phyloP scores from a whole-genome alignment of 139 green algal genomes.

The Chlamydomonas urium region DNA sequence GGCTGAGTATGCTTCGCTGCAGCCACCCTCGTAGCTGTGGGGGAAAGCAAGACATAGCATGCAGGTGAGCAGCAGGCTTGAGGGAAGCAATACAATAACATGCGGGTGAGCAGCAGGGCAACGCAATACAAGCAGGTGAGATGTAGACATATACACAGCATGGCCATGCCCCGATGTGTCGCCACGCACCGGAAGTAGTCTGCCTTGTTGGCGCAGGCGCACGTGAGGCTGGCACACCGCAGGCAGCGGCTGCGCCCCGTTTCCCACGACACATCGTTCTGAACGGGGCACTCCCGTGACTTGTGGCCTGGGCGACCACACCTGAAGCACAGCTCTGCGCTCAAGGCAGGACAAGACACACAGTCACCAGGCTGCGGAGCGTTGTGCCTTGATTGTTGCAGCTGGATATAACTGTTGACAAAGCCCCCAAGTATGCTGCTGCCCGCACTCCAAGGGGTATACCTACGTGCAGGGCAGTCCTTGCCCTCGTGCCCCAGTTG shows the following conservation, averaged over 20 bases:
- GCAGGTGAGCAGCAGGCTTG: neutral
- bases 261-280: slow-evolving; percentile 12
- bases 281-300: slow-evolving; percentile 37
- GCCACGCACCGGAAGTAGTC: slow-evolving; percentile 57
- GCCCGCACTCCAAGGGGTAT: neutral
- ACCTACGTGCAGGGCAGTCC: slow-evolving; percentile 57
- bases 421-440: neutral
- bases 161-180: neutral
- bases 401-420: neutral
- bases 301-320: slow-evolving; percentile 55
- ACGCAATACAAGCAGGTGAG: neutral
- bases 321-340: slow-evolving; percentile 47
- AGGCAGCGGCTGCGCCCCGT: slow-evolving; percentile 35
- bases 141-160: neutral
- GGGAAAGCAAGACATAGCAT: neutral
- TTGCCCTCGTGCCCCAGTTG: slow-evolving; percentile 48
- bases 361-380: neutral
- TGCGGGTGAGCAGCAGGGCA: neutral
- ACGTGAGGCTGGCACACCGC: slow-evolving; percentile 54
- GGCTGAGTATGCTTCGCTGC: slow-evolving; percentile 41
- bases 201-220: slow-evolving; percentile 40
- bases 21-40: slow-evolving; percentile 57
- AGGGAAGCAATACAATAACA: neutral
- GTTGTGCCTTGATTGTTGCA: neutral
- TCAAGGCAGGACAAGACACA: neutral